These are phyloP conservation scores for Ettlia oleoabundans DNA, from an alignment of 139 green algal species.

Conservation along the genomic window DNA sequence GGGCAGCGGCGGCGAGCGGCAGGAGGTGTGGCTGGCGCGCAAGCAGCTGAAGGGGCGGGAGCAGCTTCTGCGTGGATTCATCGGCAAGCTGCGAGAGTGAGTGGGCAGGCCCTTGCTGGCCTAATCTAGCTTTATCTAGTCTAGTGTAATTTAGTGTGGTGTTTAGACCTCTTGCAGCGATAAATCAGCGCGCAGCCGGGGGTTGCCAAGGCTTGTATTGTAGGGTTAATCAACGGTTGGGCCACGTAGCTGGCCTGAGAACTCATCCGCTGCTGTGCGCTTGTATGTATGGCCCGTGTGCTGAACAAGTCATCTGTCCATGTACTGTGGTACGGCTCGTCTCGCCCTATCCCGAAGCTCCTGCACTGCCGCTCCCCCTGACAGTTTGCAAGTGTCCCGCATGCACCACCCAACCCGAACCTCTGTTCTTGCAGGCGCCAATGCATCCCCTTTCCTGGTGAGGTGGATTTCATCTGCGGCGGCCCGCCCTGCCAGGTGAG, in stretches of 20 bases:
- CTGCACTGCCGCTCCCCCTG: constrained; percentile 10
- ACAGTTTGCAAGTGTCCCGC: constrained; percentile 19
- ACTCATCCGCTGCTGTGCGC: too few relatives aligned
- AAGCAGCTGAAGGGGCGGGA: constrained; percentile 28
- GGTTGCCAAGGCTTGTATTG: too few relatives aligned
- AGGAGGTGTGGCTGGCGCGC: constrained; percentile 18
- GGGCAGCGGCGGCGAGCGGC: background rate
- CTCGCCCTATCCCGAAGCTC: background rate
- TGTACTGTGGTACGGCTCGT: too few relatives aligned
- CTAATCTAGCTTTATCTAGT: too few relatives aligned
- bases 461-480: constrained; percentile 76
- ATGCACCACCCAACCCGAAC: background rate
- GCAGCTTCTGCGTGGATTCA: constrained; percentile 4
- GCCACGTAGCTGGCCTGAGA: too few relatives aligned
- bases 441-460: constrained; percentile 55
- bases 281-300: too few relatives aligned
- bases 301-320: too few relatives aligned
- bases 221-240: too few relatives aligned
- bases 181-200: too few relatives aligned
- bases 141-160: too few relatives aligned
- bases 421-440: constrained; percentile 7
- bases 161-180: too few relatives aligned
- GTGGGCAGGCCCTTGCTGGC: background rate
- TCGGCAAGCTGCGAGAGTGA: constrained; percentile 24
- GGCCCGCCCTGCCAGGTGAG: constrained; percentile 88